Base-by-base conservation (phyloP, 768 basidiomycete species). In the Hirschioporus abietinus region DNA sequence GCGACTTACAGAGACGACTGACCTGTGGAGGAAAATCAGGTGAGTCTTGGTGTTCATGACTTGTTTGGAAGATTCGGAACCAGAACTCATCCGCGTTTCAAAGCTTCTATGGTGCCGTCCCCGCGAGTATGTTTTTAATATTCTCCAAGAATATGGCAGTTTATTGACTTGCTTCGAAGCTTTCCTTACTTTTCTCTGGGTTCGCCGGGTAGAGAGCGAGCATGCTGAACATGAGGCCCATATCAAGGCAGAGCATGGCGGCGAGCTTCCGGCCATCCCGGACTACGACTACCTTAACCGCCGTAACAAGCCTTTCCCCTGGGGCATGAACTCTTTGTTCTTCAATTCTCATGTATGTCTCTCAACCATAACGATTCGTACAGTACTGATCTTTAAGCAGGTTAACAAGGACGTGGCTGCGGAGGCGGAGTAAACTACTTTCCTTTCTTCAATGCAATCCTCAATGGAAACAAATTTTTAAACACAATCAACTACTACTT, bases 21-120 rank as follows among this genome's bases (percentile, higher is more conserved):
- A 88, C 65, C 85, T 95, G 70, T 95, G 93, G 93, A 88, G 91
- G 74, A 93, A 88, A 81, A 91, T 95, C 76, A 91, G 90, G 92
- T 90, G 74, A 63, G 84, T 74, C 7, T 58, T 12, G 26, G 10
- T n/a, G 20, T 34, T n/a, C 20, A 57, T 25, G 35, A 25, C n/a
- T 25, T 68, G 2, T 15, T 27, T 30, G 1, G 61, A 27, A 52
- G 25, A 15, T 1, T 64, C 30, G 61, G n/a, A 36, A 58, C 12
- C 60, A 64, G 66, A 30, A 58, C 34, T 52, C 68, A 71, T 59
- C 63, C 70, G 65, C 35, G 69, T 60, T 75, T 58, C 60, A 34
- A 63, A 93, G 93, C 77, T 85, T 83, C 80, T 94, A 84, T 70
- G 88, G 88, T 68, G 92, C 90, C 73, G 58, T 89, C 66, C 93